Conservation (phyloP, 2,329 filamentous ascomycete species). For the Penicillium vulpinum region DNA sequence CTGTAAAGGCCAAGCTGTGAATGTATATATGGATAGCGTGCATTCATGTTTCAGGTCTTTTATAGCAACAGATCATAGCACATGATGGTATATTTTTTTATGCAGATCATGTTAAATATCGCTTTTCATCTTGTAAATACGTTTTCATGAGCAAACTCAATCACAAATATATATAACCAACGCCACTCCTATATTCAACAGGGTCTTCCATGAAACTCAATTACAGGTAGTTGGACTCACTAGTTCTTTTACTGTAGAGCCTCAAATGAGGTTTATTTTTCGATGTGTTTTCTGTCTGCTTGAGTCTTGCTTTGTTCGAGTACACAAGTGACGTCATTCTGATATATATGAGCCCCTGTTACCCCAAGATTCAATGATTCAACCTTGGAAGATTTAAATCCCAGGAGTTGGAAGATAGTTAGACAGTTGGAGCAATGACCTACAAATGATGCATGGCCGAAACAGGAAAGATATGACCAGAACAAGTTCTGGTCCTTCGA, state of each 20-base stretch:
- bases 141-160: background rate
- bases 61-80: background rate
- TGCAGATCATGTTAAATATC: background rate
- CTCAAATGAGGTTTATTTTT: too few relatives aligned
- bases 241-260: too few relatives aligned
- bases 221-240: background rate
- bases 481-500: background rate
- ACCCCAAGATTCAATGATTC: background rate
- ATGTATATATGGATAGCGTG: background rate
- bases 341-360: background rate
- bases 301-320: background rate
- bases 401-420: background rate
- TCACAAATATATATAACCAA: background rate
- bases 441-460: background rate
- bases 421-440: constrained; percentile 1
- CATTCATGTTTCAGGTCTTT: background rate
- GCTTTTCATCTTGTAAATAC: background rate
- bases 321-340: background rate
- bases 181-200: too few relatives aligned
- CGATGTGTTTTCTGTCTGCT: background rate
- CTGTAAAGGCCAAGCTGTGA: constrained; percentile 47
- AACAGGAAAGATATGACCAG: background rate
- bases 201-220: background rate
- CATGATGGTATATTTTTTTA: background rate
- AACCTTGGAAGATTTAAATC: background rate